phyloP scores from a whole-genome alignment of 2,329 filamentous ascomycete genomes.

The Cercospora canescens region DNA sequence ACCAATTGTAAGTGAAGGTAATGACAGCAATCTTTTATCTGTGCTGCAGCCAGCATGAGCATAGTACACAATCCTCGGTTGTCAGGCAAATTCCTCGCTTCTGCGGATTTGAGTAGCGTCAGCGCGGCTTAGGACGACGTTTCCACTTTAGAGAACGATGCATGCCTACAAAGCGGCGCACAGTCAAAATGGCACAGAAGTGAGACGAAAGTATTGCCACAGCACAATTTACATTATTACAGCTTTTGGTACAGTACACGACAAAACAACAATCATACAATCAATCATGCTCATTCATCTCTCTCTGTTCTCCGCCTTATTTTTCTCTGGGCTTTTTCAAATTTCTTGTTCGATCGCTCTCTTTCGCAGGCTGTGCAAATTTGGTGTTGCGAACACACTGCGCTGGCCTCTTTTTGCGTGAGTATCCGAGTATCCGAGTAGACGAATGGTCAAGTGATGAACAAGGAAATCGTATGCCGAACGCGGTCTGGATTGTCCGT shows the following conservation, averaged over 20 bases:
- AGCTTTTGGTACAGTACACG: slow-evolving; percentile 11
- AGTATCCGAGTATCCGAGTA: not conserved
- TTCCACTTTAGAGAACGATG: not conserved
- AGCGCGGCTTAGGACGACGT: not conserved
- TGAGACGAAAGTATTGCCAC: not conserved
- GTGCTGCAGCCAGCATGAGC: too few species aligned
- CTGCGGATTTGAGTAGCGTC: too few species aligned
- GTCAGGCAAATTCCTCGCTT: too few species aligned
- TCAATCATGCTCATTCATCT: slow-evolving; percentile 9
- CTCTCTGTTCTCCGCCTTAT: not conserved
- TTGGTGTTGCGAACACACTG: not conserved
- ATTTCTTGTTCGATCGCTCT: not conserved
- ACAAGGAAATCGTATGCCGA: not conserved
- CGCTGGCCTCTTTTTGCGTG: not conserved
- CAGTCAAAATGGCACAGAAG: not conserved
- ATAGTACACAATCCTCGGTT: too few species aligned
- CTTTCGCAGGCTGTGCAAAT: not conserved
- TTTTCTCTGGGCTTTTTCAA: not conserved
- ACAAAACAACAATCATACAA: slow-evolving; percentile 9
- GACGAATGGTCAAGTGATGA: not conserved
- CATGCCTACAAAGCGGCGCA: too few species aligned
- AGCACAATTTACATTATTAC: slow-evolving; percentile 10
- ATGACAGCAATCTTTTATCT: too few species aligned
- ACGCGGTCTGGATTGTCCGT: not conserved
- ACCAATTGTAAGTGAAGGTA: too few species aligned